Evolutionary conservation across 495 filamentous ascomycete species (phyloP), one percentile per base, ranked within the genome.

Genomic region (Daldinia loculata): DNA sequence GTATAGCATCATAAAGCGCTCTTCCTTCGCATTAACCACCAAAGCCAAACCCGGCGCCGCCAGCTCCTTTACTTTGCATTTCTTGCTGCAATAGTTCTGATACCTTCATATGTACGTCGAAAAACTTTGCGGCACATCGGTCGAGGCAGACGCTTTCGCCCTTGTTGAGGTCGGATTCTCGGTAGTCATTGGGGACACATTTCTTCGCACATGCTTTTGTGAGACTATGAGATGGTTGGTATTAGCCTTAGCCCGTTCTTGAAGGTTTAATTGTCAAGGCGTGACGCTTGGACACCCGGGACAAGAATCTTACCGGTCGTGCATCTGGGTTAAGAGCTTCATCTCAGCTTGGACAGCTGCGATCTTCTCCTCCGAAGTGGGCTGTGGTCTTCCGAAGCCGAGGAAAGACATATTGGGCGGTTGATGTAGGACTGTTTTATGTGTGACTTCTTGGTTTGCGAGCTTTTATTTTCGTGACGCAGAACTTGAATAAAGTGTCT

Each of bases 101-200:
- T 51, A 99, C 92, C 85, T 97, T 98, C 83, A 95, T 87, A 81
- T 97, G 93, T 76, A 97, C 93, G 67, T 99, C 95, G 83, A 99
- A 97, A 87, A 98, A 98, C 85, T 99, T 99, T 77, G 91, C 85
- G 39, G 95, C 89, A 82, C 95, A 99, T 69, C 95, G 92, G 84
- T 99, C 95, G 69, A 99, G 88, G 83, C 95, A 99, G 71, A 98
- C 95, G 61, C 91, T 91, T 83, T 99, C 95, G 85, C 95, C 95
- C 85, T 99, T 99, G 87, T 97, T 95, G 68, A 99, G 89, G 64
- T 98, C 96, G 76, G 86, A 86, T 84, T 99, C 95, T 75, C 93
- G 92, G 88, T 98, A 99, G 67, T 93, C 89, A 72, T 81, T 84
- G 64, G 93, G 94, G 61, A 99, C 87, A 80, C 95, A 99, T 82